Conservation (phyloP, 2,329 filamentous ascomycete species). For the Endothia cerciana region DNA sequence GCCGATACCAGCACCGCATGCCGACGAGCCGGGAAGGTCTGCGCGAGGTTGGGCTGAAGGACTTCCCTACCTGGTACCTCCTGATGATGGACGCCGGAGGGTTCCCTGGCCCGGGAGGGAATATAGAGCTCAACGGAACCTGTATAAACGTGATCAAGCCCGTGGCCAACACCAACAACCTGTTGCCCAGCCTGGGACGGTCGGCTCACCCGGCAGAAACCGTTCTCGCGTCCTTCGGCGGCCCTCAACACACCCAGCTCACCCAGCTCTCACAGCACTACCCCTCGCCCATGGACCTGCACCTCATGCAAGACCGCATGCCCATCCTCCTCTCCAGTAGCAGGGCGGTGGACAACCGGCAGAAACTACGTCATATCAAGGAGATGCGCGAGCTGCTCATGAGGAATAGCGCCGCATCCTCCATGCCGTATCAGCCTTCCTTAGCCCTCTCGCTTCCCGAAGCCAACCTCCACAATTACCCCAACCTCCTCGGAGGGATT, state of each 20-base stretch:
- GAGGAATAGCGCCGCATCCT: background rate
- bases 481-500: background rate
- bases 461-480: background rate
- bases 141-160: background rate
- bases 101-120: background rate
- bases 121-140: background rate
- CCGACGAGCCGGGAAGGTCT: constrained; percentile 47
- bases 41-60: constrained; percentile 45
- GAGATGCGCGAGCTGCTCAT: constrained; percentile 18
- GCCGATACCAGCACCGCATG: constrained; percentile 53
- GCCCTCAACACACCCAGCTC: background rate
- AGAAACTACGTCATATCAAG: constrained; percentile 13
- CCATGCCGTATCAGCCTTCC: background rate
- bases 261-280: background rate
- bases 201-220: background rate
- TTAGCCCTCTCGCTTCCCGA: background rate
- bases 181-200: background rate
- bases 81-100: constrained; percentile 16
- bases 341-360: constrained; percentile 3
- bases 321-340: constrained; percentile 10
- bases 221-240: background rate
- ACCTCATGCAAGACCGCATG: constrained; percentile 20
- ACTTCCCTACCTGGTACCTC: constrained; percentile 50
- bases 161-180: background rate
- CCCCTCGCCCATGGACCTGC: constrained; percentile 2